Base-by-base conservation (phyloP, 441 rosid genomes). In the Euphorbia celastroides region DNA sequence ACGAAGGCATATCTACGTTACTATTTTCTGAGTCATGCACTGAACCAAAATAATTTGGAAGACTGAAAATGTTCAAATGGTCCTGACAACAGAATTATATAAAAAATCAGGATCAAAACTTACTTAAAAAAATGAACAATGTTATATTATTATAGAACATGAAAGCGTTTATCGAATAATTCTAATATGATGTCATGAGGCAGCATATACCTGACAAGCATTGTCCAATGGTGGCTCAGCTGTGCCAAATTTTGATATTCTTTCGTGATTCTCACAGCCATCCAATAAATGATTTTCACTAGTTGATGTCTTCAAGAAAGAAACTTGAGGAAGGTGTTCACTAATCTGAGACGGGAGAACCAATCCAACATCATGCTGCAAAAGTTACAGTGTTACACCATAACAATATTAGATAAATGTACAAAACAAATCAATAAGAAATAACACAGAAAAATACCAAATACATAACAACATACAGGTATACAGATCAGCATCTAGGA, bases 1-100 rank as follows among this genome's bases (percentile, higher is more conserved):
- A 78, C 60, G 88, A 72, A 59, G 73, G 78, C 64, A 87, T 72
- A 71, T 85, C 81, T 70, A 68, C 62, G 66, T 75, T 74, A 63
- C 74, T 64, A 70, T 72, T 74, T 65, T 77, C 77, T 23, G 81
- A 68, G 63, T 72, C 79, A 84, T 73, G 82, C 57, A 57, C 70
- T 67, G 66, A 69, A 51, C 74, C 82, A 70, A 69, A 72, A 79
- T 67, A 51, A 73, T 74, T 81, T 87, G 82, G 73, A 60, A 42
- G 70, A 66, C 75, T 78, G n/a, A 77, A 66, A 59, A 75, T 77
- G 74, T 76, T 74, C 66, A 70, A 70, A 67, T 79, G 77, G 66
- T 71, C 80, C 98, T 93, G 76, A 17, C 16, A 57, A 36, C 8
- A 10, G 51, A 16, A 60, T 48, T 48, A 48, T 17, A 48, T 23